Percentiles rank a stretch among this genome's conserved stretches.
phyloP scores from a whole-genome alignment of 495 filamentous ascomycete genomes.

The Talaromyces borbonicus region DNA sequence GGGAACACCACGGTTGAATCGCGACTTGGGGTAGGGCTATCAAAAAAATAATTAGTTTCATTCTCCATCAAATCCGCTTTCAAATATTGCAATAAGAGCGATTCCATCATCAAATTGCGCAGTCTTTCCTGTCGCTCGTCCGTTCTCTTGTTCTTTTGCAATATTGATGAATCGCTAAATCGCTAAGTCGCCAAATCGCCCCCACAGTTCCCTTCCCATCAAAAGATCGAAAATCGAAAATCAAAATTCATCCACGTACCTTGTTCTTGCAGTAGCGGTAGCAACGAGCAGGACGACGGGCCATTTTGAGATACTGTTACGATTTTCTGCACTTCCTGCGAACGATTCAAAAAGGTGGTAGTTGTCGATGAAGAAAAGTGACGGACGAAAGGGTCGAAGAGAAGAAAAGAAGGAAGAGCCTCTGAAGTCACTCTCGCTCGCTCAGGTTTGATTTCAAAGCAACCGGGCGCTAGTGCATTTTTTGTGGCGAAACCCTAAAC shows the following conservation, averaged over 20 bases:
- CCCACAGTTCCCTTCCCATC: conserved; percentile 27
- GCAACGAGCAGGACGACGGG: conserved; percentile 94
- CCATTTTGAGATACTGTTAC: conserved; percentile 71
- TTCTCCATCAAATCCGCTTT: background rate
- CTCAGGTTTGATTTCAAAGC: conserved; percentile 39
- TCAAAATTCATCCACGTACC: conserved; percentile 47
- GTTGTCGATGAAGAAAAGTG: conserved; percentile 5
- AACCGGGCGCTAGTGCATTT: conserved; percentile 23
- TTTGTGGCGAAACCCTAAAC: conserved; percentile 39
- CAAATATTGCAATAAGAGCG: no score
- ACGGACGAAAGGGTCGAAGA: conserved; percentile 30
- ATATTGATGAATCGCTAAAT: background rate
- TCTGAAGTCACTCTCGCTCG: conserved; percentile 20
- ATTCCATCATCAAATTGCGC: no score
- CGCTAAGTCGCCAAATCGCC: conserved; percentile 5
- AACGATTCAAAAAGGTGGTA: conserved; percentile 30
- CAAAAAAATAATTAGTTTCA: conserved; percentile 20
- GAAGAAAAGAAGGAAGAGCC: conserved; percentile 26
- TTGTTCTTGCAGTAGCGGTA: conserved; percentile 99
- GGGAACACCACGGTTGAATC: conserved; percentile 99
- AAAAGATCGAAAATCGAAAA: conserved; percentile 19
- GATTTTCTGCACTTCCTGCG: conserved; percentile 45
- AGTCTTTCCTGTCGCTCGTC: no score
- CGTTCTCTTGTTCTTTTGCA: background rate
- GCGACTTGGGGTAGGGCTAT: conserved; percentile 96